A percentile compares a stretch with the other conserved stretches of the same genome.
Conservation (phyloP, 495 filamentous ascomycete species). For the Lasiosphaeris hirsuta region DNA sequence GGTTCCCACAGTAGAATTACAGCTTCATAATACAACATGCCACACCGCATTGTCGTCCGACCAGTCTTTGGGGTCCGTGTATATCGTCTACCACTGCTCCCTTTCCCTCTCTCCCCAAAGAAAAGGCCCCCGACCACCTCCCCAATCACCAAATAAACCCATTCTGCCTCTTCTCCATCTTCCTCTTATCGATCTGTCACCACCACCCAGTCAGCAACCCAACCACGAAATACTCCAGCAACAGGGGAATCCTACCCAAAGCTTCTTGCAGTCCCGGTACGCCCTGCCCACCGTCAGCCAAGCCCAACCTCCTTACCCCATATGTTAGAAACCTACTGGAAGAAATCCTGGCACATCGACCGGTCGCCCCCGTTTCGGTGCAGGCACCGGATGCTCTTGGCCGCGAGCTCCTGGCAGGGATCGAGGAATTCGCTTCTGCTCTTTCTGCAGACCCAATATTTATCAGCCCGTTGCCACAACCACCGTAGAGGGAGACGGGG, state of each 20-base stretch:
- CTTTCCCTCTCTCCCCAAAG: not conserved
- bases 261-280: slow-evolving; percentile 90
- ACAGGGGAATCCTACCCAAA: slow-evolving; percentile 64
- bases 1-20: too few relatives aligned
- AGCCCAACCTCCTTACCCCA: not conserved
- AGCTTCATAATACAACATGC: too few relatives aligned
- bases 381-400: slow-evolving; percentile 77
- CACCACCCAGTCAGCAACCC: slow-evolving; percentile 15
- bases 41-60: too few relatives aligned
- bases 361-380: slow-evolving; percentile 80
- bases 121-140: not conserved
- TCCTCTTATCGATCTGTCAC: slow-evolving; percentile 48
- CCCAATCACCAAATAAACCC: not conserved
- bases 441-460: slow-evolving; percentile 60
- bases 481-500: not conserved
- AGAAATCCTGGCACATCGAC: slow-evolving; percentile 88
- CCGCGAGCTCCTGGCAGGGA: slow-evolving; percentile 93
- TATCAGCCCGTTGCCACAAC: not conserved
- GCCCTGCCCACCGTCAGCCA: slow-evolving; percentile 52
- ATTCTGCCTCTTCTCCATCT: slow-evolving; percentile 40
- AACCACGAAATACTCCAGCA: not conserved
- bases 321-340: slow-evolving; percentile 63
- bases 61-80: too few relatives aligned
- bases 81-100: too few relatives aligned
- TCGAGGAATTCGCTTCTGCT: slow-evolving; percentile 81